Evolutionary conservation across 768 basidiomycete genomes (phyloP).

Genomic region (Suillus ampliporus): DNA sequence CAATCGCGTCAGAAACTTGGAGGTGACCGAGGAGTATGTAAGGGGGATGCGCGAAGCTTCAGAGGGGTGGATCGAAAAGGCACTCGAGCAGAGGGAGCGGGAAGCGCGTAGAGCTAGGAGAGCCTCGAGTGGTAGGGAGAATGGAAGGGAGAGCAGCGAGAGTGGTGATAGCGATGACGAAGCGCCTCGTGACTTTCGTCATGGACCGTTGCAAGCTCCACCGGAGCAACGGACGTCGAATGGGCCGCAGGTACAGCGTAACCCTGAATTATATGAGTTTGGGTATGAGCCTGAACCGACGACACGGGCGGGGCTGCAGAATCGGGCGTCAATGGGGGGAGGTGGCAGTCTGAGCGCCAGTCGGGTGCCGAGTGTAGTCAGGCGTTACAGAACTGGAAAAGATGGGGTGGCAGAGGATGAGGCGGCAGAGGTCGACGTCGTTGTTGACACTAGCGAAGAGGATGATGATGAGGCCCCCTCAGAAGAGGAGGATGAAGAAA

Average conservation of each 20-base stretch:
- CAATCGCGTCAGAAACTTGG: conserved; percentile 37
- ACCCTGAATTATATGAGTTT: conserved; percentile 15
- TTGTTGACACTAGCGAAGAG: background rate
- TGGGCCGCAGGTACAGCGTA: conserved; percentile 16
- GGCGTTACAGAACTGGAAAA: background rate
- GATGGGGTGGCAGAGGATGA: background rate
- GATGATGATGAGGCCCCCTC: conserved; percentile 1
- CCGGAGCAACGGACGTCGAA: conserved; percentile 1
- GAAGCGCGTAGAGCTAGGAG: background rate
- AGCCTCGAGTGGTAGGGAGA: conserved; percentile 5
- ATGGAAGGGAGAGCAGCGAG: conserved; percentile 1
- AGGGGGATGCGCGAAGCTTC: conserved; percentile 44
- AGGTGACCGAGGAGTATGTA: conserved; percentile 45
- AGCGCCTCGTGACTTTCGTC: background rate
- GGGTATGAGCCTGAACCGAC: conserved; percentile 37
- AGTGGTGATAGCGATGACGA: background rate
- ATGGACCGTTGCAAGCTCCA: no score
- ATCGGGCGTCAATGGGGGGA: conserved; percentile 10
- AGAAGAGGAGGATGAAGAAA: background rate
- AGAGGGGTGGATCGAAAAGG: conserved; percentile 30
- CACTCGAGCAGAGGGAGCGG: conserved; percentile 7
- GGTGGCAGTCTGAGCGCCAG: background rate
- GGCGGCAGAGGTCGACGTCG: background rate
- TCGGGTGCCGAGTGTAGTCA: background rate
- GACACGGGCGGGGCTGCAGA: conserved; percentile 34